Conservation (phyloP, 345 rosid species). For the Moricandia arvensis region DNA sequence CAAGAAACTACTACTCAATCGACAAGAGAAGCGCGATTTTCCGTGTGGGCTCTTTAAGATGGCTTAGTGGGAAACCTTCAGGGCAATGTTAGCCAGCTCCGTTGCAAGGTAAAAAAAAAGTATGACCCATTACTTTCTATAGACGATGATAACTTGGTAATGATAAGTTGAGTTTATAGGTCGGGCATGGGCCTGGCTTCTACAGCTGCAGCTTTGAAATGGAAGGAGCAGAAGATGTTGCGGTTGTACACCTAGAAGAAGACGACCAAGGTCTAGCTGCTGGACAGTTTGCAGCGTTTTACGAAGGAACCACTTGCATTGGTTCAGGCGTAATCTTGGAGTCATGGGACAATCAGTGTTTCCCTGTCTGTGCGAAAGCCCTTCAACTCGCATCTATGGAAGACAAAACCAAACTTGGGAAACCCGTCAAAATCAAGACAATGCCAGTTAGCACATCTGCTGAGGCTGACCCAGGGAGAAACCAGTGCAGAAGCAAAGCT, state of each 20-base stretch:
- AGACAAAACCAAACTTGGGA: constrained; percentile 80
- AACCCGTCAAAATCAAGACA: constrained; percentile 69
- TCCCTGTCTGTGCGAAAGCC: constrained; percentile 76
- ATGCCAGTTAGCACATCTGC: constrained; percentile 37
- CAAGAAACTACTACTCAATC: constrained; percentile 79
- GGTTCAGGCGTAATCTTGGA: constrained; percentile 89
- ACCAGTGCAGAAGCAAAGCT: constrained; percentile 27
- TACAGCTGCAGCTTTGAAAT: no score
- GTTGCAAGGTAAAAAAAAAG: constrained; percentile 58
- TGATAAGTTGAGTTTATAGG: constrained; percentile 48
- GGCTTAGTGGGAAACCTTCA: constrained; percentile 62
- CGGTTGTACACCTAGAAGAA: no score
- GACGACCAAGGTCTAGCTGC: no score
- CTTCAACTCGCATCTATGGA: constrained; percentile 69
- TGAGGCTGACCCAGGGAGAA: constrained; percentile 5
- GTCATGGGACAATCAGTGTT: constrained; percentile 77
- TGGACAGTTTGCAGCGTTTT: constrained; percentile 47
- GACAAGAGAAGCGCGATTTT: constrained; percentile 86
- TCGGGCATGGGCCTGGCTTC: constrained; percentile 58
- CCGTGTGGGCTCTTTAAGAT: constrained; percentile 77
- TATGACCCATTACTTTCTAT: background rate
- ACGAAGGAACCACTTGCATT: constrained; percentile 61
- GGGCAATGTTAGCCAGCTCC: constrained; percentile 45
- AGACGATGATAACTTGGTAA: background rate
- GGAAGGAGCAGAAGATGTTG: no score